Percentiles rank a stretch among this genome's conserved stretches.
phyloP scores from a whole-genome alignment of 176 grass and related monocot genomes.

The Secale cereale region DNA sequence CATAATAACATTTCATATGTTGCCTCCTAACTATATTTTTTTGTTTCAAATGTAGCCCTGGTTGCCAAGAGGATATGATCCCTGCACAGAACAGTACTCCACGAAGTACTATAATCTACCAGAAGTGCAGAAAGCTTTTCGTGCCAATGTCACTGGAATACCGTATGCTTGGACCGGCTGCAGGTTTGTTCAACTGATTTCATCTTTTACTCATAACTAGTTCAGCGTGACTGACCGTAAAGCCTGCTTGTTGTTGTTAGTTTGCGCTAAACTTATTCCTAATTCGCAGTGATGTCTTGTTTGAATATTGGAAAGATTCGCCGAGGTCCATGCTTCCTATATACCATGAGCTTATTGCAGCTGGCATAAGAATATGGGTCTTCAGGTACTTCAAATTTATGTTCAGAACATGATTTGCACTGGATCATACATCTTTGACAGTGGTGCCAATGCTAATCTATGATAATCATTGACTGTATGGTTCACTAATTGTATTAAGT shows the following conservation, averaged over 20 bases:
- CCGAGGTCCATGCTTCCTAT: conserved; percentile 78
- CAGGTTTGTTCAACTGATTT: conserved; percentile 51
- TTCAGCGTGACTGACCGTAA: not conserved
- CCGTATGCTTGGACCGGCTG: conserved; percentile 60
- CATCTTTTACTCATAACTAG: not conserved
- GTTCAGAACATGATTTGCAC: not conserved
- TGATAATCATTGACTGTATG: not conserved
- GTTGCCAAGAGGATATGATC: conserved; percentile 88
- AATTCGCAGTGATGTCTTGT: conserved; percentile 42
- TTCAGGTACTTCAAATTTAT: conserved; percentile 58
- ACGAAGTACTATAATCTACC: conserved; percentile 74
- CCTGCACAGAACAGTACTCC: conserved; percentile 78
- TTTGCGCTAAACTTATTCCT: not conserved
- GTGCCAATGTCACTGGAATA: conserved; percentile 73
- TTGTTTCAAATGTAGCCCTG: conserved; percentile 58
- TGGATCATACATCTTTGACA: not conserved
- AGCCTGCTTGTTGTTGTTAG: not conserved
- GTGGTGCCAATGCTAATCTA: not conserved
- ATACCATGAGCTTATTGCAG: conserved; percentile 70
- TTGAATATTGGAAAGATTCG: conserved; percentile 58
- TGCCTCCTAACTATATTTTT: conserved; percentile 2
- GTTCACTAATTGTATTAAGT: not conserved
- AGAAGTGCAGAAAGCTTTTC: conserved; percentile 84
- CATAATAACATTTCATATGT: not conserved
- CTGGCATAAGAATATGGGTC: conserved; percentile 69